phyloP scores from a whole-genome alignment of 257 asterid genomes.

The Solanum lycopersicoides region DNA sequence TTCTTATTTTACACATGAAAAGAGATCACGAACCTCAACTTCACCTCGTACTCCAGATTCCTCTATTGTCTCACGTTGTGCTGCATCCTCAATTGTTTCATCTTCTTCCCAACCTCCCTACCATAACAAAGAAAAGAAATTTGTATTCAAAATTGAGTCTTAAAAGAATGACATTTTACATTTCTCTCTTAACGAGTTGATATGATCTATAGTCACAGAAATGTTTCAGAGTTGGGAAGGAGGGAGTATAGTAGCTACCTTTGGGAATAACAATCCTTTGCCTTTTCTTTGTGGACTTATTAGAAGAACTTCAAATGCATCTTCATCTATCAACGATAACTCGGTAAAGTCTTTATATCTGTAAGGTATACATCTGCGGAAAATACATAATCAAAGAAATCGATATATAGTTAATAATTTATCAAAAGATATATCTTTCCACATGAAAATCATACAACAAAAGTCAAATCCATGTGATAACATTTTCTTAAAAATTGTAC shows the following conservation, averaged over 20 bases:
- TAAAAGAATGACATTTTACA: not conserved
- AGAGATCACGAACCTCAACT: constrained; percentile 41
- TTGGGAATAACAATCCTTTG: constrained; percentile 83
- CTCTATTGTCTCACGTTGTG: constrained; percentile 76
- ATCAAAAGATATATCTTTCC: not conserved
- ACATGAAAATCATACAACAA: not conserved
- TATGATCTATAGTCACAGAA: not conserved
- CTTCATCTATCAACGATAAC: constrained; percentile 31
- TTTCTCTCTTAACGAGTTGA: not conserved
- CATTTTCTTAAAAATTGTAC: accelerated
- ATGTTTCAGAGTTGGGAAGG: not conserved
- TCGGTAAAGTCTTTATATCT: constrained; percentile 34
- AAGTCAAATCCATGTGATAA: not conserved
- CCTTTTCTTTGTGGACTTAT: constrained; percentile 72
- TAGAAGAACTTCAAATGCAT: constrained; percentile 74
- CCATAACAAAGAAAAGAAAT: not conserved
- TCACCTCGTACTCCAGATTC: constrained; percentile 95
- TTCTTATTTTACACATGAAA: not conserved
- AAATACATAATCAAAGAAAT: not conserved
- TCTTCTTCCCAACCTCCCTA: constrained; percentile 96
- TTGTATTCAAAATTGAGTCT: not conserved
- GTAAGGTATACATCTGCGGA: constrained; percentile 79
- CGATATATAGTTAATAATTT: not conserved
- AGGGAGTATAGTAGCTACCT: constrained; percentile 25
- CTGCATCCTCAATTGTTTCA: constrained; percentile 64